Conservation (phyloP, 371 early-diverging fungal species). For the Lichtheimia hyalospora region DNA sequence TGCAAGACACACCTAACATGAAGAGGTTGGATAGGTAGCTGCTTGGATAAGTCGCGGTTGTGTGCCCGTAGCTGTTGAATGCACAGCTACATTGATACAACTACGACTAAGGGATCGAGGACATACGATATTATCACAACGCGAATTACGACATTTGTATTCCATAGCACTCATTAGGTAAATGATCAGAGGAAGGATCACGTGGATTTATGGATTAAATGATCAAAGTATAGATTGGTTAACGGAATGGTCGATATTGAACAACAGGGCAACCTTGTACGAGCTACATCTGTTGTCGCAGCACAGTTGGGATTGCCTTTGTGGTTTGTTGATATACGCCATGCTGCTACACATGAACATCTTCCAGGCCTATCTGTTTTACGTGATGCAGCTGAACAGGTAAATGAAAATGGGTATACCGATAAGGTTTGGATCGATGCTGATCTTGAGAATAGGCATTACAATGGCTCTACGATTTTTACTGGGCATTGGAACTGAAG, state of each 20-base stretch:
- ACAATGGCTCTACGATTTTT: constrained; percentile 49
- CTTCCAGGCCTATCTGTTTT: constrained; percentile 60
- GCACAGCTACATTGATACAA: constrained; percentile 58
- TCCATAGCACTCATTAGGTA: constrained; percentile 57
- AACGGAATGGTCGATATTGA: constrained; percentile 67
- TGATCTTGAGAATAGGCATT: constrained; percentile 29
- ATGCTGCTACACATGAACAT: constrained; percentile 66
- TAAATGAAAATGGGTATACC: constrained; percentile 7
- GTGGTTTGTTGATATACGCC: constrained; percentile 71
- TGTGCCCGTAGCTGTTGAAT: constrained; percentile 60
- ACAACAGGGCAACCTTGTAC: constrained; percentile 52
- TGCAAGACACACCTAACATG: neutral
- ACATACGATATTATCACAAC: constrained; percentile 33
- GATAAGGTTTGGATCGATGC: neutral
- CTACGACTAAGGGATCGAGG: constrained; percentile 50
- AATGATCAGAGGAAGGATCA: neutral
- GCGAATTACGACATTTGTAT: constrained; percentile 61
- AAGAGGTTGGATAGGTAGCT: constrained; percentile 46
- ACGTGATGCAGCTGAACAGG: constrained; percentile 52
- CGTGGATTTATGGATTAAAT: neutral
- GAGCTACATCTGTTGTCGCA: constrained; percentile 56
- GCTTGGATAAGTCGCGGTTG: constrained; percentile 65
- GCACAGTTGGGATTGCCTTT: constrained; percentile 55
- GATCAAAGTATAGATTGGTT: constrained; percentile 49
- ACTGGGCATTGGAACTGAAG: constrained; percentile 39